A percentile compares a stretch with the other conserved stretches of the same genome.
Evolutionary conservation across 495 filamentous ascomycete genomes (phyloP).

Genomic region (Wilcoxina mikolae): DNA sequence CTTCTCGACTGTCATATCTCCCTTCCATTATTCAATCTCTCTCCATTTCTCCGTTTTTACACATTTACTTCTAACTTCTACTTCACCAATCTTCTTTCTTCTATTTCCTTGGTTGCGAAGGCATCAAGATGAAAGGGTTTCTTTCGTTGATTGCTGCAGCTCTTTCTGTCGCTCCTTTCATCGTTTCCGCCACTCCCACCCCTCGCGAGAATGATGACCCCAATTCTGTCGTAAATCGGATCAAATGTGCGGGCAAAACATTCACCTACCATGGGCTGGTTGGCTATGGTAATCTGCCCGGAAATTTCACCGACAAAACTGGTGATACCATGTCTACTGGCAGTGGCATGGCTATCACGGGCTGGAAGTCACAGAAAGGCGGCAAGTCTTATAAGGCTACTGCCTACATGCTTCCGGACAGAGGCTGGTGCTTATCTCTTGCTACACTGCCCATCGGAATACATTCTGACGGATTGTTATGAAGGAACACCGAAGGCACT

Average conservation of each 20-base stretch:
- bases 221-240: background rate
- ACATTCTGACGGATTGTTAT: conserved; percentile 1
- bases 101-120: too few relatives aligned
- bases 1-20: too few relatives aligned
- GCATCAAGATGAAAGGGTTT: too few relatives aligned
- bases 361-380: conserved; percentile 45
- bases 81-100: too few relatives aligned
- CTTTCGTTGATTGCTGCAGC: too few relatives aligned
- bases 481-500: conserved; percentile 62
- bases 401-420: conserved; percentile 53
- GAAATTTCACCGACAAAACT: conserved; percentile 50
- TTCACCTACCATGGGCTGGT: conserved; percentile 57
- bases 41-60: too few relatives aligned
- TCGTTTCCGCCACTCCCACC: background rate
- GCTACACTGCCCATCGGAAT: background rate
- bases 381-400: conserved; percentile 45
- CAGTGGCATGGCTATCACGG: conserved; percentile 50
- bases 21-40: too few relatives aligned
- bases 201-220: background rate
- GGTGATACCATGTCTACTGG: conserved; percentile 62
- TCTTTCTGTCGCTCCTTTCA: too few relatives aligned
- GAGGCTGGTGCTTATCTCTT: conserved; percentile 45
- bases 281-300: conserved; percentile 51
- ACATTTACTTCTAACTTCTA: too few relatives aligned
- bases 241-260: conserved; percentile 42